Conservation (phyloP, 2,329 filamentous ascomycete species). For the Ceratocystiopsis sp. region DNA sequence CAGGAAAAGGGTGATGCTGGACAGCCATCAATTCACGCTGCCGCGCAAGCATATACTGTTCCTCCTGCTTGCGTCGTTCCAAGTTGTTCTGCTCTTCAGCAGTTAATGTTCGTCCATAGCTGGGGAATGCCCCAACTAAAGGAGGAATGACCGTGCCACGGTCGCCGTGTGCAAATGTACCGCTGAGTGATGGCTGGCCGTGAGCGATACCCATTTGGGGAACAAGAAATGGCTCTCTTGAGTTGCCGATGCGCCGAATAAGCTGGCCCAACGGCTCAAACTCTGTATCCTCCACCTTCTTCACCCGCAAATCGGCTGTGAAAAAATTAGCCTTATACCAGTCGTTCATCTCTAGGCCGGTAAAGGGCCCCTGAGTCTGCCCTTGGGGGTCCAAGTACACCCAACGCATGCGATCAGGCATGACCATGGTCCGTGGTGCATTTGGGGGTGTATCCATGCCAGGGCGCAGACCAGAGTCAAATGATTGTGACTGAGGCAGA, state of each 20-base stretch:
- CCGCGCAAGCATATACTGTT: constrained; percentile 90
- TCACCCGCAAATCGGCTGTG: constrained; percentile 82
- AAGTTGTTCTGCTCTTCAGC: constrained; percentile 96
- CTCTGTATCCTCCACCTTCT: constrained; percentile 82
- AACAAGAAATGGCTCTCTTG: constrained; percentile 89
- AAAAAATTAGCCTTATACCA: constrained; percentile 99
- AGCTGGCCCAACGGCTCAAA: constrained; percentile 92
- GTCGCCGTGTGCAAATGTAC: constrained; percentile 29
- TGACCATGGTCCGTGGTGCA: constrained; percentile 83
- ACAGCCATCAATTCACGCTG: constrained; percentile 77
- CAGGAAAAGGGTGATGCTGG: constrained; percentile 40
- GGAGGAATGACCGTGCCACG: constrained; percentile 61
- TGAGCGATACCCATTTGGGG: constrained; percentile 93
- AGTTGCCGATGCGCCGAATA: constrained; percentile 91
- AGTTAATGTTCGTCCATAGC: constrained; percentile 88
- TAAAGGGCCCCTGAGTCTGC: constrained; percentile 84
- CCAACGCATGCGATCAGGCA: constrained; percentile 98
- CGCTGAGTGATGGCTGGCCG: constrained; percentile 45
- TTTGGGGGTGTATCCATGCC: constrained; percentile 22
- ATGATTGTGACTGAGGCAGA: neutral
- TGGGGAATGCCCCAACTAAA: constrained; percentile 84
- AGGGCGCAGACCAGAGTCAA: constrained; percentile 26
- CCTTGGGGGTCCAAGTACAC: constrained; percentile 93
- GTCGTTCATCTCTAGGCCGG: constrained; percentile 95
- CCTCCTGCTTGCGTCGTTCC: constrained; percentile 91